A percentile compares a stretch with the other conserved stretches of the same genome.
Conservation (phyloP, 768 basidiomycete genomes). For the Aureoboletus auriporus region DNA sequence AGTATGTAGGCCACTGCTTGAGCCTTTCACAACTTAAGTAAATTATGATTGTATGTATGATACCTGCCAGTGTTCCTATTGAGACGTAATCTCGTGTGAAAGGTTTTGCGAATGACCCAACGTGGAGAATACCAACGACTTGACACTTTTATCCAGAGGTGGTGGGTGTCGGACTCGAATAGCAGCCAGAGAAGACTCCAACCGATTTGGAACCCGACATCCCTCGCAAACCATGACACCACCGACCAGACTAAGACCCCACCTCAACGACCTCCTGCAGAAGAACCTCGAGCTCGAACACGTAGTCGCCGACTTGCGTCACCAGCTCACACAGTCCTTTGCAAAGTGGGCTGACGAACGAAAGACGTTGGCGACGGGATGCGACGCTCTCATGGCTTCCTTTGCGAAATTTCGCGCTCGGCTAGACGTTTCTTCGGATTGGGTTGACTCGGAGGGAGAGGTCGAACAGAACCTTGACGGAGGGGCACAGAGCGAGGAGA, state of each 20-base stretch:
- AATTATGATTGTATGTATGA: background rate
- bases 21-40: background rate
- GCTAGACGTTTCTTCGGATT: constrained; percentile 16
- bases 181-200: background rate
- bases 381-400: constrained; percentile 27
- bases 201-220: background rate
- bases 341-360: constrained; percentile 29
- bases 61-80: background rate
- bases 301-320: constrained; percentile 23
- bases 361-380: constrained; percentile 18
- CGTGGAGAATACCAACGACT: constrained; percentile 1
- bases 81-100: constrained; percentile 17
- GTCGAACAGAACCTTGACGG: constrained; percentile 20
- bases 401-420: constrained; percentile 28
- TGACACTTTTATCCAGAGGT: background rate
- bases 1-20: too few relatives aligned
- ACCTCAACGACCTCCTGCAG: constrained; percentile 25
- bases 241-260: constrained; percentile 22
- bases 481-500: constrained; percentile 13
- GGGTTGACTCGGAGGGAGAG: constrained; percentile 23
- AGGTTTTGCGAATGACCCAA: background rate
- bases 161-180: background rate
- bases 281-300: constrained; percentile 29
- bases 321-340: constrained; percentile 26
- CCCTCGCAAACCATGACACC: constrained; percentile 19